phyloP scores from a whole-genome alignment of 2,329 filamentous ascomycete genomes.

The Leptographium radiaticola region DNA sequence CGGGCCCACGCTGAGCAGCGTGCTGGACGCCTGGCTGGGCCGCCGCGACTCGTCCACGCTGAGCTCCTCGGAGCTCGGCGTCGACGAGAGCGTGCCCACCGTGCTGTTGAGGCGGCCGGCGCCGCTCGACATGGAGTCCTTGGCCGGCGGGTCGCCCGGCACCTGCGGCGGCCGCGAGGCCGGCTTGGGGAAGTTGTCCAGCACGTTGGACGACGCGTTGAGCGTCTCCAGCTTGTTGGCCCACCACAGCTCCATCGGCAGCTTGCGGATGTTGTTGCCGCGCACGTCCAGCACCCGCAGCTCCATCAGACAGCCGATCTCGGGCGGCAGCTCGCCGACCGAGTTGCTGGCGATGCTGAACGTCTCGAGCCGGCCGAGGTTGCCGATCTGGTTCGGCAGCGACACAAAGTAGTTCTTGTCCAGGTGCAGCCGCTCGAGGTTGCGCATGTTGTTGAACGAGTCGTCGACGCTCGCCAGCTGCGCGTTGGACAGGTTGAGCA shows the following conservation, averaged over 20 bases:
- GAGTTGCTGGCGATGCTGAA: constrained; percentile 92
- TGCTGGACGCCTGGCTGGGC: constrained; percentile 74
- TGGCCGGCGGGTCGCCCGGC: constrained; percentile 27
- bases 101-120: constrained; percentile 24
- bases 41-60: constrained; percentile 45
- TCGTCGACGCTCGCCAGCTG: constrained; percentile 86
- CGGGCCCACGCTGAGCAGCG: constrained; percentile 60
- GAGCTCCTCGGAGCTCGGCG: constrained; percentile 68
- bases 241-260: constrained; percentile 94
- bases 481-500: constrained; percentile 78
- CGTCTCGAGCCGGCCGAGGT: constrained; percentile 70
- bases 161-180: constrained; percentile 54
- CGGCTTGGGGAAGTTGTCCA: constrained; percentile 83
- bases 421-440: constrained; percentile 74
- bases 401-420: constrained; percentile 96
- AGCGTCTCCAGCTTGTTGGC: constrained; percentile 80
- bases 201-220: constrained; percentile 89
- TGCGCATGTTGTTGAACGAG: constrained; percentile 76
- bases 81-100: constrained; percentile 35
- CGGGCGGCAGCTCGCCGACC: constrained; percentile 67
- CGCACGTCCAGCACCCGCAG: constrained; percentile 76
- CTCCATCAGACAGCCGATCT: constrained; percentile 79
- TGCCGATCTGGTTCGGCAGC: constrained; percentile 73
- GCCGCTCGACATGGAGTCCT: constrained; percentile 20
- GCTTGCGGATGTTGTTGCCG: constrained; percentile 80